Base-by-base conservation (phyloP, 164 flowering plant species). In the Litsea cubeba region DNA sequence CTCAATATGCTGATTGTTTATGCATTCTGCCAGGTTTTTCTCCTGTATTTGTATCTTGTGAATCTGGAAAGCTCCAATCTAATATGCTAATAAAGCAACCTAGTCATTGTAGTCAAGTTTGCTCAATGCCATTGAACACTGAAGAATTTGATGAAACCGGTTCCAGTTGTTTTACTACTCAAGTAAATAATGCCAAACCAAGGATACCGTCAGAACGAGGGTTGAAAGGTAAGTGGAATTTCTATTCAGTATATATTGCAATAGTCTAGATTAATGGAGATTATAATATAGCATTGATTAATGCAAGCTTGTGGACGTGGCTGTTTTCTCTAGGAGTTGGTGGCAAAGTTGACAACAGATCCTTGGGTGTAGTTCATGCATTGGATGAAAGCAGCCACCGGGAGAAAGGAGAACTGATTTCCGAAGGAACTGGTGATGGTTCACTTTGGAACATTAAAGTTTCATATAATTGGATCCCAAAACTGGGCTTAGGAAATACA, bases 181-280 rank as follows among this genome's bases (percentile, higher is more conserved):
- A 79, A 71, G 72, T 32, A 58, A 70, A 72, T 71, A 73, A 64
- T 76, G 69, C 78, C 68, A 77, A 75, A 79, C 78, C 70, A 26
- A 80, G 75, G 71, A 73, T 80, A 28, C 88, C 85, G 71, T 89
- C 97, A 63, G 82, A 84, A 84, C 87, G 95, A 95, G 93, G 87
- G 77, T 78, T 65, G 65, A 90, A 90, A 84, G 88, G 93, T 73
- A 89, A 88, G 85, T 85, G 94, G 80, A 89, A 89, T n/a, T 83
- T 86, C 22, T 91, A 74, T 82, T 76, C 4, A 78, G 81, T 74
- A 86, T 79, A 79, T 62, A 51, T 12, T 62, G 50, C 50, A 82
- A 78, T 74, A 78, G 73, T 71, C 80, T 73, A 24, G 80, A 76
- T 65, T 73, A 79, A 14, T 75, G 78, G 73, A 81, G 80, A 40